These are phyloP conservation scores for Phytophthora palmivora DNA, from an alignment of 352 stramenopile genomes.

Conservation along the genomic window DNA sequence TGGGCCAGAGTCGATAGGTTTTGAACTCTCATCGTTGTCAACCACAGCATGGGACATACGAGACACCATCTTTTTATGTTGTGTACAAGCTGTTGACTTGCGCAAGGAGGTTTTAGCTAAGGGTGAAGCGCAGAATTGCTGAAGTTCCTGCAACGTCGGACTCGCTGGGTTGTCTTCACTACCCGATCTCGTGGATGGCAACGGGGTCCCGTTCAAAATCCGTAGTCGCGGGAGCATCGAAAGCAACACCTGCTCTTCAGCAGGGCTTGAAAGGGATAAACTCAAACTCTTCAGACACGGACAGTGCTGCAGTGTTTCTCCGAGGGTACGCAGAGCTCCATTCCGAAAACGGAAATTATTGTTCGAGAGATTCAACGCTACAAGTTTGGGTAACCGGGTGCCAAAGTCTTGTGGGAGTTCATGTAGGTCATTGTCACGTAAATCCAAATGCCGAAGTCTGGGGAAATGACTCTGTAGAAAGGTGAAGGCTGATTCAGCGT, in stretches of 20 bases:
- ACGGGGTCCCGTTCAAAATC: conserved; percentile 65
- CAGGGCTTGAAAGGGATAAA: conserved; percentile 53
- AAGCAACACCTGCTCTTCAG: conserved; percentile 66
- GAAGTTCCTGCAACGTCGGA: conserved; percentile 34
- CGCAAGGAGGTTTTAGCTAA: conserved; percentile 4
- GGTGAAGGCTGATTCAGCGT: conserved; percentile 32
- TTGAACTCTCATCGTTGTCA: conserved; percentile 4
- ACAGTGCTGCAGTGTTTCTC: conserved; percentile 50
- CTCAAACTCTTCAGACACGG: conserved; percentile 67
- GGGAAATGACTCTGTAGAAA: conserved; percentile 57
- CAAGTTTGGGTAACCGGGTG: conserved; percentile 48
- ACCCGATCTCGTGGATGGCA: conserved; percentile 21
- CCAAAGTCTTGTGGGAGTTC: conserved; percentile 51
- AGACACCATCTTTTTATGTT: not conserved
- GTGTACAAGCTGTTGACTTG: conserved; percentile 1
- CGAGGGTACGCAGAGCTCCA: conserved; percentile 48
- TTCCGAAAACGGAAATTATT: conserved; percentile 52
- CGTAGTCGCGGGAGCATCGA: conserved; percentile 63
- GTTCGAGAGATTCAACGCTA: conserved; percentile 64
- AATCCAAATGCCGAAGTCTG: conserved; percentile 57
- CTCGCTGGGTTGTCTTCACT: conserved; percentile 24
- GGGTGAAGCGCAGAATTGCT: conserved; percentile 35
- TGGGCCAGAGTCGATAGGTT: not conserved
- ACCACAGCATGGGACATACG: not conserved
- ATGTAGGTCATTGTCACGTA: conserved; percentile 61